Evolutionary conservation across 1,284 basidiomycete species (phyloP).

Genomic region (Fomitopsis schrenkii): DNA sequence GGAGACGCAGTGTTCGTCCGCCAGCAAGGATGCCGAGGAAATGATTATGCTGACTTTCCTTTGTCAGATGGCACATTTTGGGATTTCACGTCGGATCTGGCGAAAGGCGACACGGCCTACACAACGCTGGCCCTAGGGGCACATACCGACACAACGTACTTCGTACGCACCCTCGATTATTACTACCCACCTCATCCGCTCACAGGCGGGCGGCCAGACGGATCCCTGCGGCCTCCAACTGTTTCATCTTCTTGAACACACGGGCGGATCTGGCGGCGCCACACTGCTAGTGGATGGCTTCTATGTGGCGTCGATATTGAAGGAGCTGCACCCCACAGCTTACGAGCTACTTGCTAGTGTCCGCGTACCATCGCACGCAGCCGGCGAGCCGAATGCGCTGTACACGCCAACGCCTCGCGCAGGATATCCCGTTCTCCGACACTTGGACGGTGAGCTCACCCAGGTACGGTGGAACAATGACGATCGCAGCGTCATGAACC

Average conservation of each 20-base stretch:
- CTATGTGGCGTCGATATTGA: constrained; percentile 80
- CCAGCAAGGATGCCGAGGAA: neutral
- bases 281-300: constrained; percentile 95
- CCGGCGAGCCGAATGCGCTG: constrained; percentile 67
- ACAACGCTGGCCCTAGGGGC: constrained; percentile 85
- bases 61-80: constrained; percentile 84
- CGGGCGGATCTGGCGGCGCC: constrained; percentile 77
- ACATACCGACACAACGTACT: constrained; percentile 96
- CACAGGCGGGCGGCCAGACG: constrained; percentile 45
- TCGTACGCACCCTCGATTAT: constrained; percentile 43
- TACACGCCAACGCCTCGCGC: constrained; percentile 57
- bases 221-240: constrained; percentile 93
- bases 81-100: constrained; percentile 93
- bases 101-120: constrained; percentile 90
- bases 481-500: constrained; percentile 79
- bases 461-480: constrained; percentile 96
- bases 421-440: constrained; percentile 70
- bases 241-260: constrained; percentile 91
- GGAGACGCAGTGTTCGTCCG: constrained; percentile 81
- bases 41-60: neutral
- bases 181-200: neutral
- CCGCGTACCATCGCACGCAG: constrained; percentile 82
- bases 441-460: constrained; percentile 68
- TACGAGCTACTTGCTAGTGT: constrained; percentile 73
- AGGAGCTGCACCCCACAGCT: constrained; percentile 67